phyloP scores from a whole-genome alignment of 306 rosid genomes.

The Ammopiptanthus mongolicus region DNA sequence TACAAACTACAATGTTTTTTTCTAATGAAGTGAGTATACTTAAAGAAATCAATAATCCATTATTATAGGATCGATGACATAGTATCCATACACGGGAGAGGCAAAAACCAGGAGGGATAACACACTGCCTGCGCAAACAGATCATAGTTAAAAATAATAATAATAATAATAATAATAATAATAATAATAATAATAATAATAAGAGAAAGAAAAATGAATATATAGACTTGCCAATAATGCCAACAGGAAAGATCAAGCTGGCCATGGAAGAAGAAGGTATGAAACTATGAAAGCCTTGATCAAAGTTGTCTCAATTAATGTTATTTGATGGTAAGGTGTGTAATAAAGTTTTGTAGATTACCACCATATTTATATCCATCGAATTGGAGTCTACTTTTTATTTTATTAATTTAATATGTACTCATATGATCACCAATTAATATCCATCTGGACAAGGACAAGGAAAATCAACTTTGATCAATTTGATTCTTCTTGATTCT shows the following conservation, averaged over 20 bases:
- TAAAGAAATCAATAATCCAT: background rate
- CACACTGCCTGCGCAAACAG: slow-evolving; percentile 40
- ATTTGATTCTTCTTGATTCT: background rate
- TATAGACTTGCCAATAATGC: slow-evolving; percentile 11
- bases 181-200: too few relatives aligned
- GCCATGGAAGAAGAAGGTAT: background rate
- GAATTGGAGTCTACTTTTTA: background rate
- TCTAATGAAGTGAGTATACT: too few relatives aligned
- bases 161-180: too few relatives aligned
- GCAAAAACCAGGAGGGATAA: slow-evolving; percentile 47
- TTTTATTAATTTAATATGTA: background rate
- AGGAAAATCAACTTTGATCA: background rate
- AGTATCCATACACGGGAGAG: slow-evolving; percentile 45
- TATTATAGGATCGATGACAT: background rate
- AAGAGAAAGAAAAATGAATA: background rate
- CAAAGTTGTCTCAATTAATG: background rate
- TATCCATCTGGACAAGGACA: background rate
- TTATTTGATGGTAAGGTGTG: background rate
- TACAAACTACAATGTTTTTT: background rate
- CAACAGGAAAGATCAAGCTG: slow-evolving; percentile 10
- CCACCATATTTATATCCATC: background rate
- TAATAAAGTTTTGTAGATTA: background rate
- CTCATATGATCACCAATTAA: background rate
- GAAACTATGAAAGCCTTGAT: background rate
- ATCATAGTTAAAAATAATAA: background rate